phyloP scores from a whole-genome alignment of 2,329 filamentous ascomycete species.

The Geosmithia morbida region DNA sequence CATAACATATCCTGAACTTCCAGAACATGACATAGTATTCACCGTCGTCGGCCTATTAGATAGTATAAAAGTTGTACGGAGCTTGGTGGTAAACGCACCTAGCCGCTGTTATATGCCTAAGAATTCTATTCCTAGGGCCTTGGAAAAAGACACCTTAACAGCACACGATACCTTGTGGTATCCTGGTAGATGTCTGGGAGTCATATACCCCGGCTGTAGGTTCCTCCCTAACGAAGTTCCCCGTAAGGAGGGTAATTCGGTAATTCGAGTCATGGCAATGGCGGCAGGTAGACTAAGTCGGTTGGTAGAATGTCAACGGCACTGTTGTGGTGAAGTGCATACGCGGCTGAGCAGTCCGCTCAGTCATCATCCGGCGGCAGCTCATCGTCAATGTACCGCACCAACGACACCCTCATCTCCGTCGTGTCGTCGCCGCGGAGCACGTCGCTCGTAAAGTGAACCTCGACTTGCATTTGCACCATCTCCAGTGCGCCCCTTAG shows the following conservation, averaged over 20 bases:
- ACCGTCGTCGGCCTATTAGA: not conserved
- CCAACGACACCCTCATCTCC: constrained; percentile 85
- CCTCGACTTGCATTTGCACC: constrained; percentile 99
- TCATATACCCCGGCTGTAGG: not conserved
- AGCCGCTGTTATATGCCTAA: not conserved
- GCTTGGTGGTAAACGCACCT: not conserved
- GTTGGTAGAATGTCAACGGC: too few species aligned
- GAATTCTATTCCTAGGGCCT: not conserved
- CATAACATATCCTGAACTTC: not conserved
- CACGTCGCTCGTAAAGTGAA: constrained; percentile 89
- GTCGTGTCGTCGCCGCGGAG: constrained; percentile 89
- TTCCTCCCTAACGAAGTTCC: not conserved
- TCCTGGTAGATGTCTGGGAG: not conserved
- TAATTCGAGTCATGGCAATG: not conserved
- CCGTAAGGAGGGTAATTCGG: not conserved
- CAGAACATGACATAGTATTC: not conserved
- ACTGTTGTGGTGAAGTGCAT: not conserved
- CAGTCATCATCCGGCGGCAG: constrained; percentile 92
- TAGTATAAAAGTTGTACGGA: not conserved
- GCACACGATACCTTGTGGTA: not conserved
- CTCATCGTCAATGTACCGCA: constrained; percentile 95
- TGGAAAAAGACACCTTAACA: not conserved
- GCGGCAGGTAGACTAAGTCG: too few species aligned
- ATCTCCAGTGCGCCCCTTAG: constrained; percentile 86
- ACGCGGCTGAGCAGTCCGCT: constrained; percentile 7